Conservation (phyloP, 164 flowering plant species). For the Vitis cinerea region DNA sequence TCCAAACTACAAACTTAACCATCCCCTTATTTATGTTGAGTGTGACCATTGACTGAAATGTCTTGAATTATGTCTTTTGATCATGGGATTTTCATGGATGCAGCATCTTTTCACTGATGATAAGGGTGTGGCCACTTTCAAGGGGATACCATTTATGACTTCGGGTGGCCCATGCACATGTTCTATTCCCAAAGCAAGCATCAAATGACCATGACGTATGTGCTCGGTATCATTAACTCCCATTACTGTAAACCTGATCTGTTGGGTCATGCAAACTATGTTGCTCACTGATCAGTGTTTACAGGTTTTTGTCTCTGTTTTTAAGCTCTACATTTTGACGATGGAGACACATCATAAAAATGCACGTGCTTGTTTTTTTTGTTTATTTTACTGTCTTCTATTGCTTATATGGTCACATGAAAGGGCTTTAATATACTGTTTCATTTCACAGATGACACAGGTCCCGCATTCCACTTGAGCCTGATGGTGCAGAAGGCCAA, state of each 20-base stretch:
- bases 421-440: too few species aligned
- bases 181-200: conserved; percentile 61
- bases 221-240: background rate
- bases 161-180: conserved; percentile 88
- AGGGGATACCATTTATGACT: conserved; percentile 95
- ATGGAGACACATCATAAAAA: too few species aligned
- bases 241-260: background rate
- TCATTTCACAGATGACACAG: too few species aligned
- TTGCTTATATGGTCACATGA: too few species aligned
- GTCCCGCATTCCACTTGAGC: too few species aligned
- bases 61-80: background rate
- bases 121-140: conserved; percentile 82
- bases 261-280: background rate
- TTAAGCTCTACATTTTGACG: background rate
- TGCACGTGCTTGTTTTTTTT: too few species aligned
- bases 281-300: background rate
- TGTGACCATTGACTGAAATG: too few species aligned
- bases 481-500: too few species aligned
- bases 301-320: background rate
- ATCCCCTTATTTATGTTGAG: too few species aligned
- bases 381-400: too few species aligned
- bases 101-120: conserved; percentile 90
- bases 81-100: conserved; percentile 8
- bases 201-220: conserved; percentile 34
- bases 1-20: too few species aligned